Conservation (phyloP, 768 basidiomycete species). For the Omphalotus guepiniiformis region DNA sequence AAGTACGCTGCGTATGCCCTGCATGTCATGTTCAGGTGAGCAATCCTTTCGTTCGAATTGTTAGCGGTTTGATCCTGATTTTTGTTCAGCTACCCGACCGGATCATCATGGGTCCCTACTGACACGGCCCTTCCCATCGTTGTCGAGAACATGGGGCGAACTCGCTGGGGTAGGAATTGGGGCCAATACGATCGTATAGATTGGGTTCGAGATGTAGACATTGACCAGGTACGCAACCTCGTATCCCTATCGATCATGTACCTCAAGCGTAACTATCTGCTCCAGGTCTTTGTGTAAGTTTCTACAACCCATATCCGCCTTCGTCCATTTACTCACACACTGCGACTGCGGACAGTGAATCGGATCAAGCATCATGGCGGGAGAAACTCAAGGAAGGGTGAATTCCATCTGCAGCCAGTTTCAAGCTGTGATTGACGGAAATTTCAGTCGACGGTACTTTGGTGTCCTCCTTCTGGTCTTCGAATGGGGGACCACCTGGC, state of each 20-base stretch:
- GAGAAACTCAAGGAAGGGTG: conserved; percentile 16
- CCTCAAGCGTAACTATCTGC: background rate
- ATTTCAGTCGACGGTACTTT: conserved; percentile 17
- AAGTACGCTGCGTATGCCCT: conserved; percentile 19
- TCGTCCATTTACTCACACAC: background rate
- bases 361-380: conserved; percentile 15
- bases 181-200: conserved; percentile 20
- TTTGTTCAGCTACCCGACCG: conserved; percentile 16
- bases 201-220: conserved; percentile 17
- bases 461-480: conserved; percentile 20
- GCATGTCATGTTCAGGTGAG: conserved; percentile 18
- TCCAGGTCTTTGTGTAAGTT: conserved; percentile 13
- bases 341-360: background rate
- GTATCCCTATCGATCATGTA: background rate
- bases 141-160: conserved; percentile 15
- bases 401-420: background rate
- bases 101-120: conserved; percentile 18
- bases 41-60: no score
- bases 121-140: conserved; percentile 18
- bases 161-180: conserved; percentile 23
- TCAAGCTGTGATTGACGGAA: background rate
- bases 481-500: conserved; percentile 27
- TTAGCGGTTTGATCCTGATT: background rate
- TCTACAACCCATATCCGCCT: background rate
- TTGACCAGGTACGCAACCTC: conserved; percentile 8